Evolutionary conservation across 164 flowering plant species (phyloP).

Genomic region (Nymphaea colorata): DNA sequence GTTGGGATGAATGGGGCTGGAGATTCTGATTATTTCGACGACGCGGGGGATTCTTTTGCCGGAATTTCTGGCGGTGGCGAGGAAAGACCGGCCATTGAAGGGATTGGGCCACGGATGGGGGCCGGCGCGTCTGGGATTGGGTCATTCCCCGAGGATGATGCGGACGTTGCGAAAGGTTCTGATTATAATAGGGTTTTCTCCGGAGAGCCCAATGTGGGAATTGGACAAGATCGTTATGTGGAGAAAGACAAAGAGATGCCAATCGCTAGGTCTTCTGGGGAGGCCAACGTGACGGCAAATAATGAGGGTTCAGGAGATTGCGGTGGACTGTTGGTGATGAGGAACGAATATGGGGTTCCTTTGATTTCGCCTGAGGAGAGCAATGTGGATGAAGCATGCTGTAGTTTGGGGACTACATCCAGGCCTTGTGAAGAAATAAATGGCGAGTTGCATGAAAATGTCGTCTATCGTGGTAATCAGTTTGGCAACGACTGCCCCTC

Average conservation of each 20-base stretch:
- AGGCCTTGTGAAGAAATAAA: not conserved
- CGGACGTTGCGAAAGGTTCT: no score
- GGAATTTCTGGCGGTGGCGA: not conserved
- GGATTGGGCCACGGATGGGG: not conserved
- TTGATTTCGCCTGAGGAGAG: not conserved
- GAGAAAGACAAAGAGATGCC: not conserved
- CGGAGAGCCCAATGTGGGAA: not conserved
- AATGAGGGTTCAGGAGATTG: not conserved
- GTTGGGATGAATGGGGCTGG: not conserved
- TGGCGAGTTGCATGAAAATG: not conserved
- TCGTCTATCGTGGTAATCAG: not conserved
- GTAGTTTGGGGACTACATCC: not conserved
- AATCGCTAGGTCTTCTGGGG: not conserved
- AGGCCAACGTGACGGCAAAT: not conserved
- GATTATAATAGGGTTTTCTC: no score
- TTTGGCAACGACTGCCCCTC: not conserved
- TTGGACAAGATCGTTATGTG: not conserved
- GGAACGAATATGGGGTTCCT: not conserved
- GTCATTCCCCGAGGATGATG: not conserved
- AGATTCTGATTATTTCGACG: not conserved
- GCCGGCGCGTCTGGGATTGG: not conserved
- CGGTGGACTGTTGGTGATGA: not conserved
- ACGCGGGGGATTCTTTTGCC: not conserved
- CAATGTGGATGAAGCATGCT: not conserved
- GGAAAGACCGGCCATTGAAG: no score